Conservation (phyloP, 202 grass and related monocot species). For the Digitaria exilis region DNA sequence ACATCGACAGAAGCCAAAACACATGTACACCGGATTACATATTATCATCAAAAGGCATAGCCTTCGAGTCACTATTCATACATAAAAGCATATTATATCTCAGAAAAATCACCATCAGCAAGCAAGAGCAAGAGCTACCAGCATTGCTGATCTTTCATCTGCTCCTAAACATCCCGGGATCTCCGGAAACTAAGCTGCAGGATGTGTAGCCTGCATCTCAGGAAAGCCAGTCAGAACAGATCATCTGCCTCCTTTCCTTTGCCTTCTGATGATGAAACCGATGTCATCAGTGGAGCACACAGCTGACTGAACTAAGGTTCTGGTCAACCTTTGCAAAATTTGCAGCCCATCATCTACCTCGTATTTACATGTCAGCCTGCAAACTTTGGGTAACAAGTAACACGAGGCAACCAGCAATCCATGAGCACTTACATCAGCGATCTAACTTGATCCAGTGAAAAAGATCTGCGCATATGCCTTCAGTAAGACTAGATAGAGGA, state of each 20-base stretch:
- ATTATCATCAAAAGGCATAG: constrained; percentile 31
- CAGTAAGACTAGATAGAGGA: constrained; percentile 28
- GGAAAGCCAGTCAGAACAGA: constrained; percentile 5
- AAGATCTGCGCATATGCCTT: constrained; percentile 13
- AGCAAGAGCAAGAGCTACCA: constrained; percentile 20
- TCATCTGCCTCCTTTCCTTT: constrained; percentile 26
- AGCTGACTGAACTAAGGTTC: constrained; percentile 4
- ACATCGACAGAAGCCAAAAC: constrained; percentile 16
- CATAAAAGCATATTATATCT: constrained; percentile 55
- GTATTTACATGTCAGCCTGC: constrained; percentile 51
- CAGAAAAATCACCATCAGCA: constrained; percentile 41
- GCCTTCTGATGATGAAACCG: constrained; percentile 6
- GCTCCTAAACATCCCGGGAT: constrained; percentile 10
- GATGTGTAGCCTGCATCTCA: constrained; percentile 1
- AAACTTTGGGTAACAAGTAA: constrained; percentile 43
- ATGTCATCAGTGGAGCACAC: background rate
- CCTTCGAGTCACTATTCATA: constrained; percentile 38
- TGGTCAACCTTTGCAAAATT: constrained; percentile 12
- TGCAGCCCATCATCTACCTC: constrained; percentile 22
- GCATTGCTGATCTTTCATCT: constrained; percentile 13
- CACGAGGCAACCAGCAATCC: constrained; percentile 19
- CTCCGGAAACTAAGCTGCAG: constrained; percentile 21
- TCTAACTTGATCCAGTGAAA: background rate
- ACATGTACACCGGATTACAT: constrained; percentile 34
- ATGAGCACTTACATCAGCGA: constrained; percentile 36